Percentiles rank a stretch among this genome's conserved stretches.
phyloP scores from a whole-genome alignment of 1,284 basidiomycete species.

The Cryptococcus amylolentus region DNA sequence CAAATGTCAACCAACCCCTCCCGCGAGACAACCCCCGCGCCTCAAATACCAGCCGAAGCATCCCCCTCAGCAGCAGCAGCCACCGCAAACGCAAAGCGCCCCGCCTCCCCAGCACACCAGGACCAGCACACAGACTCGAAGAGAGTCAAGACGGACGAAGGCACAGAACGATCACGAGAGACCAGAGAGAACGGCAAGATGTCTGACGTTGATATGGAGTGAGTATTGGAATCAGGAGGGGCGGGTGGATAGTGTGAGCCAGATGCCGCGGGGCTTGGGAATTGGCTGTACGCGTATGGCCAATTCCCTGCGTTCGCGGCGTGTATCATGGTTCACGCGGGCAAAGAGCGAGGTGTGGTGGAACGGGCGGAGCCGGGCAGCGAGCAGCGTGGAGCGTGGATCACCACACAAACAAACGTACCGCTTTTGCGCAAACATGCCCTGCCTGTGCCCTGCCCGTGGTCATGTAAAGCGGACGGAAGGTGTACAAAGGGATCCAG shows the following conservation, averaged over 20 bases:
- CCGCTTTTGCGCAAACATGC: too few species aligned
- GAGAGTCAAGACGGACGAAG: background rate
- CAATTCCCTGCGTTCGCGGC: too few species aligned
- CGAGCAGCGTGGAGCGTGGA: too few species aligned
- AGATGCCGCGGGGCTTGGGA: background rate
- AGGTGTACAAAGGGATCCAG: background rate
- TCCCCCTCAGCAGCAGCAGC: slow-evolving; percentile 11
- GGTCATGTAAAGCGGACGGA: too few species aligned
- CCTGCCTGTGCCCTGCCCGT: too few species aligned
- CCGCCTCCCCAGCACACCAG: slow-evolving; percentile 6
- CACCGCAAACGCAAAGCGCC: background rate
- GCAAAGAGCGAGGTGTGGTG: too few species aligned
- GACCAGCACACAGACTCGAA: background rate
- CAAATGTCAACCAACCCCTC: slow-evolving; percentile 12
- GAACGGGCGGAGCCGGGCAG: too few species aligned
- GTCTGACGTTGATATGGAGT: slow-evolving; percentile 42
- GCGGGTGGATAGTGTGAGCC: background rate
- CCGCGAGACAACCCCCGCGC: slow-evolving; percentile 5
- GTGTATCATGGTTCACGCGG: too few species aligned
- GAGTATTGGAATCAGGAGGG: slow-evolving; percentile 11
- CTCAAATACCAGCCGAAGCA: background rate
- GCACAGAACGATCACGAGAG: background rate
- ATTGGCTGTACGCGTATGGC: too few species aligned
- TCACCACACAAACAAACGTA: too few species aligned
- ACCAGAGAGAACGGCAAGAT: slow-evolving; percentile 26